Base-by-base conservation (phyloP, 768 basidiomycete species). In the Xerocomellus chrysenteron region DNA sequence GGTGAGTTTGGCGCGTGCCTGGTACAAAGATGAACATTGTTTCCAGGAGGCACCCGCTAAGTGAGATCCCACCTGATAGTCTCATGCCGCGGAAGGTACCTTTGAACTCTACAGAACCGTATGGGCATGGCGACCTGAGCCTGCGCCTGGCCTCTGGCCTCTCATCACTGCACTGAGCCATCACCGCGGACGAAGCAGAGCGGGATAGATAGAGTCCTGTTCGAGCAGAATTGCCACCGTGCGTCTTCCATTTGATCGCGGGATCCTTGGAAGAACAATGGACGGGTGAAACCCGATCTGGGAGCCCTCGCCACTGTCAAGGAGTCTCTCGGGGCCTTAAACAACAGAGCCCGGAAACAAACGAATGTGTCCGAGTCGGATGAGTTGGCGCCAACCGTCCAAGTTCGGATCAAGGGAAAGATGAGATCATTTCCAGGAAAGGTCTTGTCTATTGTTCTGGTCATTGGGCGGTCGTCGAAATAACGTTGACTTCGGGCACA, bases 161-260 rank as follows among this genome's bases (percentile, higher is more conserved):
- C 40, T 41, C 40, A 37, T 52, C 52, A 41, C 7, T 46, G 12
- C 2, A 13, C 33, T 14, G 35, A 44, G 17, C 44, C 46, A 62
- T 62, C 52, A 36, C 61, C 65, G 59, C 62, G 65, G 62, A 55
- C 59, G 56, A 61, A 67, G 52, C 36, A 37, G 50, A n/a, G 24
- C 16, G 24, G 30, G 40, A 43, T 19, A 45, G 40, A 51, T 35
- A 11, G 10, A 11, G 52, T 44, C 36, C 39, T 32, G 19, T 43
- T 52, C 26, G 37, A 28, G 45, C 12, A 44, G 50, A 46, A 58
- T 49, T 54, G 14, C 36, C 39, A 13, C 50, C 47, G 44, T 36
- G 30, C 1, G 21, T 52, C 61, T 65, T 66, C 64, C 57, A 59
- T 66, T 55, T 37, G 54, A 66, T 54, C 47, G 52, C 49, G 48